Percentiles rank a stretch among this genome's conserved stretches.
Evolutionary conservation across 2,329 filamentous ascomycete genomes (phyloP).

Genomic region (Dothistroma pini): DNA sequence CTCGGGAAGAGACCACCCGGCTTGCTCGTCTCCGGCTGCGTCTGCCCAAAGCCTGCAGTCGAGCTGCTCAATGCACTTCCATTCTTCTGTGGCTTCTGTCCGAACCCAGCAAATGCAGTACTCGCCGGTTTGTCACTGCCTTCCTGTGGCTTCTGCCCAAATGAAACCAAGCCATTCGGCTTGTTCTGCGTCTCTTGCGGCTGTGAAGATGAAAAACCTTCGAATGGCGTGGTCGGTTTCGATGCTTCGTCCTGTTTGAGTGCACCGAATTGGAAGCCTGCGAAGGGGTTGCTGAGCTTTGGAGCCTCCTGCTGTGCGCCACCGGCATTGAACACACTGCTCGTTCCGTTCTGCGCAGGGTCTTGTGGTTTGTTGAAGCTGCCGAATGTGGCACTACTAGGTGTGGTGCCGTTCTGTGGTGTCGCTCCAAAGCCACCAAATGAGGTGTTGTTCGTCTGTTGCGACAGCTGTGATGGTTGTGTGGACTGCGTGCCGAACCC

Average conservation of each 20-base stretch:
- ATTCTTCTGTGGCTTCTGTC: constrained; percentile 6
- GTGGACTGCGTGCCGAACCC: constrained; percentile 15
- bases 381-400: constrained; percentile 18
- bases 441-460: constrained; percentile 14
- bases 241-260: constrained; percentile 4
- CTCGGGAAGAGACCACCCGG: neutral
- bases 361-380: constrained; percentile 19
- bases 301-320: constrained; percentile 8
- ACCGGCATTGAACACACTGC: constrained; percentile 8
- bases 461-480: constrained; percentile 18
- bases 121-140: constrained; percentile 6
- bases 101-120: constrained; percentile 4
- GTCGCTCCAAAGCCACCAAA: constrained; percentile 17
- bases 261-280: constrained; percentile 10
- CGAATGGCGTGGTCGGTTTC: constrained; percentile 9
- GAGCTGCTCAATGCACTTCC: neutral
- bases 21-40: constrained; percentile 3
- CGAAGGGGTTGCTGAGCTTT: constrained; percentile 15
- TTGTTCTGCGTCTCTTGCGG: constrained; percentile 1
- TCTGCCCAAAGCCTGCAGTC: constrained; percentile 6
- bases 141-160: constrained; percentile 11
- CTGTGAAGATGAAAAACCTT: constrained; percentile 3
- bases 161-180: constrained; percentile 1
- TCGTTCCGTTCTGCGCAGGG: constrained; percentile 10
- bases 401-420: constrained; percentile 19